Evolutionary conservation across 495 filamentous ascomycete genomes (phyloP).

Genomic region (Neurospora hispaniola): DNA sequence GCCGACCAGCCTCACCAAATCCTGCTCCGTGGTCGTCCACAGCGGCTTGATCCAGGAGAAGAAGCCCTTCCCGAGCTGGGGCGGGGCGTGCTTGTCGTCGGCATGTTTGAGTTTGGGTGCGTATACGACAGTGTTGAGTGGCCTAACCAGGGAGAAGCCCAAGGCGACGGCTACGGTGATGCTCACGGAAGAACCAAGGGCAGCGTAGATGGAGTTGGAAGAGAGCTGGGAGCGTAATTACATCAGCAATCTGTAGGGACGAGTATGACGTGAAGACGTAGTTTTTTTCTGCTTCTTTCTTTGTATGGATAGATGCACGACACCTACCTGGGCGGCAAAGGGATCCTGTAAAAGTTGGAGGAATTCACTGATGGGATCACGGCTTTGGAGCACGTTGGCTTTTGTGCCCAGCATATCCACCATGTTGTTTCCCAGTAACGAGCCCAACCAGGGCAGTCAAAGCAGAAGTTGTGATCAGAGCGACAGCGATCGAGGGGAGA

Average conservation of each 20-base stretch:
- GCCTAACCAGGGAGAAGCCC: slow-evolving; percentile 79
- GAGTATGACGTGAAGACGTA: background rate
- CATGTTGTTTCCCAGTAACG: slow-evolving; percentile 8
- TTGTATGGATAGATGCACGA: background rate
- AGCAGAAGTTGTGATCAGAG: slow-evolving; percentile 4
- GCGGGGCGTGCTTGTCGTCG: slow-evolving; percentile 86
- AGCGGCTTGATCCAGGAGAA: slow-evolving; percentile 80
- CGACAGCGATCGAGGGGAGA: background rate
- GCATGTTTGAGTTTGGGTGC: slow-evolving; percentile 90
- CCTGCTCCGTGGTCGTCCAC: slow-evolving; percentile 60
- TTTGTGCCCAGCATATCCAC: slow-evolving; percentile 12
- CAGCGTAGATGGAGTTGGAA: slow-evolving; percentile 53
- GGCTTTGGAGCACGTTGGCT: slow-evolving; percentile 11
- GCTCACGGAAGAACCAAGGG: slow-evolving; percentile 71
- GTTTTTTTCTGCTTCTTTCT: too few relatives aligned
- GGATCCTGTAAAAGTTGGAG: slow-evolving; percentile 37
- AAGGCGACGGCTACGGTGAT: slow-evolving; percentile 61
- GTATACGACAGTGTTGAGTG: slow-evolving; percentile 83
- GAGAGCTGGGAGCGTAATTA: slow-evolving; percentile 15
- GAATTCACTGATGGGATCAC: slow-evolving; percentile 24
- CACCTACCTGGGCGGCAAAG: slow-evolving; percentile 33
- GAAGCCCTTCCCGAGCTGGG: slow-evolving; percentile 73
- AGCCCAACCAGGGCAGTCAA: slow-evolving; percentile 6
- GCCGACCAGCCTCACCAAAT: slow-evolving; percentile 67
- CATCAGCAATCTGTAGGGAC: background rate